Base-by-base conservation (phyloP, 2,329 filamentous ascomycete species). In the Epichloe hybrida region DNA sequence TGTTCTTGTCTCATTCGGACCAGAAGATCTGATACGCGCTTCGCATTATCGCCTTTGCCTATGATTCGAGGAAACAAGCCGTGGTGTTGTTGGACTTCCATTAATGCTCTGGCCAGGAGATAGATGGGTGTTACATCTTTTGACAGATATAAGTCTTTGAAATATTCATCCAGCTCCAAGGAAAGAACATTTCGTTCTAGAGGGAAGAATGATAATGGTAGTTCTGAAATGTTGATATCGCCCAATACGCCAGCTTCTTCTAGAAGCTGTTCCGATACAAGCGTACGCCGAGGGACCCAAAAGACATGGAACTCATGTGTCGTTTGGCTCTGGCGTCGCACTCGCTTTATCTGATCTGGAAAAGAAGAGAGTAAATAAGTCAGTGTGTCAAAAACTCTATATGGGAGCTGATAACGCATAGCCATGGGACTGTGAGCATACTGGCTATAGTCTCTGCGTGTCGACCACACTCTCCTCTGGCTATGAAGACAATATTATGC, bases 291-390 rank as follows among this genome's bases (percentile, higher is more conserved):
- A 5, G 94, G 91, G 41, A 95, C 86, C 87, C 93, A 97, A 64
- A 96, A 91, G 59, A 98, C 85, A 55, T 90, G 91, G 64, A 97
- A 95, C 60, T 98, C 91, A 77, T 98, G 93, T 58, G 89, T 87
- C 45, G 84, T 87, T 61, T 88, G 85, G 64, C 86, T 90, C 66
- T 93, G 88, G 62, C 84, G 85, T 61, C 91, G 88, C 52, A 97
- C 75, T 54, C 87, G 83, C 66, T 90, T 91, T 60, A 97, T 89
- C 72, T 97, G 89, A 59, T 87, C 91, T 96, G 40, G 37, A 52
- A 38, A 21, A 63, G 48, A 61, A 55, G 55, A 71, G 45, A 13
- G 4, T 34, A 8, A 23, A 37, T 4, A 76, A 71, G 43, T 54
- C 53, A 53, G 57, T 52, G 7, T 11, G 44, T 17, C 46, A 20